These are phyloP conservation scores for Boletus tylopilopsis DNA, from an alignment of 768 basidiomycete genomes.

Conservation along the genomic window DNA sequence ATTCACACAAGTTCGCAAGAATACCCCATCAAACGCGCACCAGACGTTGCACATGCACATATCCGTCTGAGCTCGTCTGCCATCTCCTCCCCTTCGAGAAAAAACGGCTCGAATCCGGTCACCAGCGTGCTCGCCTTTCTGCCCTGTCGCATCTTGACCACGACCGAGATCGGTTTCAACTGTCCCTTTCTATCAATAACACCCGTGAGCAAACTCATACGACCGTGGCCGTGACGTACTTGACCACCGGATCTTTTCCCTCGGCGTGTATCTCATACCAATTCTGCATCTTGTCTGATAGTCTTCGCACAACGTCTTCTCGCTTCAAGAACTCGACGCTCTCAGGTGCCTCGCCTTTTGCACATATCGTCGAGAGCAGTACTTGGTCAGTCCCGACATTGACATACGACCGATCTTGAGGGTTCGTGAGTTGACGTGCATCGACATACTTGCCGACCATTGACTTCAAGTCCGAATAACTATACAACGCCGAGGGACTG, in stretches of 20 bases:
- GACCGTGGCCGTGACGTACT: constrained; percentile 41
- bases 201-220: background rate
- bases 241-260: constrained; percentile 53
- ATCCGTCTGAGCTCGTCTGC: constrained; percentile 72
- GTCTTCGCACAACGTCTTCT: constrained; percentile 53
- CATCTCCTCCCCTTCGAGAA: constrained; percentile 64
- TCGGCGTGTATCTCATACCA: constrained; percentile 66
- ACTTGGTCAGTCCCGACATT: constrained; percentile 51
- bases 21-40: constrained; percentile 35
- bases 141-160: constrained; percentile 71
- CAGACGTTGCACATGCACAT: constrained; percentile 79
- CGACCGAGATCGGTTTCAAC: constrained; percentile 65
- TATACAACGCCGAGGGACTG: constrained; percentile 55
- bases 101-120: constrained; percentile 77
- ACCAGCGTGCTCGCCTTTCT: constrained; percentile 74
- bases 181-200: constrained; percentile 61
- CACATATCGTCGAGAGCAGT: constrained; percentile 35
- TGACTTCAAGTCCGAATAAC: constrained; percentile 50
- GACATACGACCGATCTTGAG: constrained; percentile 63
- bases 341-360: constrained; percentile 29
- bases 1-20: background rate
- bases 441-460: constrained; percentile 62
- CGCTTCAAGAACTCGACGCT: constrained; percentile 57
- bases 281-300: constrained; percentile 66
- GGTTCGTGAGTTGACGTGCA: constrained; percentile 59